Evolutionary conservation across 192 early-diverging fungal species (phyloP).

Genomic region (Allomyces javanicus): DNA sequence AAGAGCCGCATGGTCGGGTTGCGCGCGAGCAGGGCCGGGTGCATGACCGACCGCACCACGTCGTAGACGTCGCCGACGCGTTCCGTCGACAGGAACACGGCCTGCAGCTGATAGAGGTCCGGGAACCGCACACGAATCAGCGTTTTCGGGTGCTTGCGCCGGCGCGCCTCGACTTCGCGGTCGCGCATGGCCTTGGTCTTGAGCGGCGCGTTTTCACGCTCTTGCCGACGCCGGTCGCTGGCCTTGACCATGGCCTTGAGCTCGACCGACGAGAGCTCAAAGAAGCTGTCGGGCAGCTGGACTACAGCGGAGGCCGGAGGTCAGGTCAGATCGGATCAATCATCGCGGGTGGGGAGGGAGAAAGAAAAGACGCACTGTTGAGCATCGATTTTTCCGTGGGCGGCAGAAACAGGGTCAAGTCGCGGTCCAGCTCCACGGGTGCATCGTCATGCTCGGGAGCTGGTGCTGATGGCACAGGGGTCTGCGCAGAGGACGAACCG

Average conservation of each 20-base stretch:
- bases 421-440: constrained; percentile 3
- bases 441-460: not conserved
- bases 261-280: constrained; percentile 49
- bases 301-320: constrained; percentile 21
- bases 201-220: constrained; percentile 46
- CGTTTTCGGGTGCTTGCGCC: constrained; percentile 51
- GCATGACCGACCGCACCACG: no score
- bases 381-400: constrained; percentile 16
- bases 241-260: constrained; percentile 39
- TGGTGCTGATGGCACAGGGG: not conserved
- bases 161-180: constrained; percentile 32
- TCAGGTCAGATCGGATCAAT: not conserved
- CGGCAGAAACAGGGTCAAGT: constrained; percentile 30
- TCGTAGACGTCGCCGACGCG: no score
- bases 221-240: constrained; percentile 27
- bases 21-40: no score
- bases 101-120: constrained; percentile 52
- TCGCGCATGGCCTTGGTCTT: constrained; percentile 64
- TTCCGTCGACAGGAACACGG: constrained; percentile 48
- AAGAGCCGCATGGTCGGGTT: no score
- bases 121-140: constrained; percentile 68
- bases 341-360: no score
- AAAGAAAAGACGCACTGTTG: constrained; percentile 11
- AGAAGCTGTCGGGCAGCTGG: constrained; percentile 74
- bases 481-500: constrained; percentile 1